Evolutionary conservation across 345 rosid genomes (phyloP).

Genomic region (Citropsis articulata): DNA sequence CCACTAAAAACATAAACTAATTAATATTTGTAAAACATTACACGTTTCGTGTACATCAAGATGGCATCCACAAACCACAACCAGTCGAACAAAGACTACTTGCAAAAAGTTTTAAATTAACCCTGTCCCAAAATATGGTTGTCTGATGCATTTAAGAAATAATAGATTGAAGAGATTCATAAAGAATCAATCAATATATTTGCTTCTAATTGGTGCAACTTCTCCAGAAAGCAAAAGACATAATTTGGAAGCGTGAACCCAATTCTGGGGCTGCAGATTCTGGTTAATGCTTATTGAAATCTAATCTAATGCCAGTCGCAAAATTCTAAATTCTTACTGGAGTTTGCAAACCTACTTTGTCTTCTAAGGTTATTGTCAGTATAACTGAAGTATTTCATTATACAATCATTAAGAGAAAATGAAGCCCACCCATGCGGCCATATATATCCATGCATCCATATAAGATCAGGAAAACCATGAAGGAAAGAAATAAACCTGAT

Average conservation of each 20-base stretch:
- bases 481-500: slow-evolving; percentile 82
- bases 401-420: not conserved
- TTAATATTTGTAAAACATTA: not conserved
- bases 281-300: not conserved
- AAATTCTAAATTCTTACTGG: not conserved
- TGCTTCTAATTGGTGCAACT: not conserved
- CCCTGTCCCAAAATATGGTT: not conserved
- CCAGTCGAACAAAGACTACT: not conserved
- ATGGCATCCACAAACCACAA: not conserved
- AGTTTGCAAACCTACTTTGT: not conserved
- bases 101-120: not conserved
- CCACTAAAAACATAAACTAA: not conserved
- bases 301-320: not conserved
- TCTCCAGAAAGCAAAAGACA: not conserved
- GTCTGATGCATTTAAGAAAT: not conserved
- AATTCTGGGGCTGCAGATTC: not conserved
- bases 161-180: not conserved
- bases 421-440: not conserved
- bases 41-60: not conserved
- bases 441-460: not conserved
- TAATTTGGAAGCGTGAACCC: not conserved
- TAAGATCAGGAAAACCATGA: slow-evolving; percentile 3
- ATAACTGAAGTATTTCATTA: not conserved
- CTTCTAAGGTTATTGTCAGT: not conserved
- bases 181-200: not conserved